Percentiles rank a stretch among this genome's conserved stretches.
Conservation (phyloP, 1,284 basidiomycete species). For the Apiotrichum laibachii region DNA sequence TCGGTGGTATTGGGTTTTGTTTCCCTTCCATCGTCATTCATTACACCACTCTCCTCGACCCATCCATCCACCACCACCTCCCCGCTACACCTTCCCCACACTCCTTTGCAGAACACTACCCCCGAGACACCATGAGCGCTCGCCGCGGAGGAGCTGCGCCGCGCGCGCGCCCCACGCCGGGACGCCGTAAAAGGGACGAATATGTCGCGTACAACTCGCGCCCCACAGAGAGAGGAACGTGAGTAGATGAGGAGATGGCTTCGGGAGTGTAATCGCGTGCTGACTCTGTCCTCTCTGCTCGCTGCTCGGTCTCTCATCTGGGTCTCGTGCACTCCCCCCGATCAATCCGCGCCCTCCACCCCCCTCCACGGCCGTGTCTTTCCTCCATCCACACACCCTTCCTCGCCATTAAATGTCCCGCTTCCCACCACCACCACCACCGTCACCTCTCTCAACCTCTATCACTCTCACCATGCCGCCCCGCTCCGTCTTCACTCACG, state of each 20-base stretch:
- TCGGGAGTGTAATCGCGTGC: too few relatives aligned
- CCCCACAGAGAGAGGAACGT: conserved; percentile 48
- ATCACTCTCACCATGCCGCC: neutral
- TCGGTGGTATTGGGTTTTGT: too few relatives aligned
- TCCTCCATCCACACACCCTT: neutral
- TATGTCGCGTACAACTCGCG: conserved; percentile 43
- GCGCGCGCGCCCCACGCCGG: conserved; percentile 12
- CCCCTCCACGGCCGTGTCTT: neutral
- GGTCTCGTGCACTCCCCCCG: too few relatives aligned
- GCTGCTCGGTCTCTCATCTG: too few relatives aligned
- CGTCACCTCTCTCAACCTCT: neutral
- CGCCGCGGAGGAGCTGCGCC: conserved; percentile 2
- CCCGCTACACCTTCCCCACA: too few relatives aligned
- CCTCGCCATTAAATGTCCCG: too few relatives aligned
- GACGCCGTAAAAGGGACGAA: conserved; percentile 14
- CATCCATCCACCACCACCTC: too few relatives aligned
- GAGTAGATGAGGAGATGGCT: conserved; percentile 18
- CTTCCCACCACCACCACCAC: neutral
- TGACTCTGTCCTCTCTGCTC: too few relatives aligned
- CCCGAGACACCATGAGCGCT: neutral
- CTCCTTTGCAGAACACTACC: too few relatives aligned
- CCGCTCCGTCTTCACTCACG: neutral
- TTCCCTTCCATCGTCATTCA: too few relatives aligned
- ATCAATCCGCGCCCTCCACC: too few relatives aligned
- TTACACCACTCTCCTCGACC: too few relatives aligned